Base-by-base conservation (phyloP, 805 yeast genomes). In the Lachancea sp. region DNA sequence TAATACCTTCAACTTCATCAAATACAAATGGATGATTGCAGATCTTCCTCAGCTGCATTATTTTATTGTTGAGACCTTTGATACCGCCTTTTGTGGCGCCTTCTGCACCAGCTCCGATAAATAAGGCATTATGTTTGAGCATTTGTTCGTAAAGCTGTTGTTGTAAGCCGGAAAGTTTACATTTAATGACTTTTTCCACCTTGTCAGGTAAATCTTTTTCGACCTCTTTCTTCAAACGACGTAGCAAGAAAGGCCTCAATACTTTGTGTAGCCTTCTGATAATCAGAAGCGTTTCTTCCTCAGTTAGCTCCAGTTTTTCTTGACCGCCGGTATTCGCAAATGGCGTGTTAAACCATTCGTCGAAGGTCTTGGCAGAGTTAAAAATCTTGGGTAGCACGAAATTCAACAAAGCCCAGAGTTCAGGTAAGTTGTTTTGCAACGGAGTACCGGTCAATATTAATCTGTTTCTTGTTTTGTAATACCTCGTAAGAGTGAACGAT, bases 271-370 rank as follows among this genome's bases (percentile, higher is more conserved):
- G 72, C 76, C 95, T 79, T 68, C 92, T 70, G 54, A 84, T 84
- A 41, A 84, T 78, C 69, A 84, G 74, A 44, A 84, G 68, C 24
- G 85, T 78, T 63, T 84, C 95, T 80, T 84, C 95, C 73, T 84
- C 95, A 0, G 87, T 79, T 47, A 84, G 69, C 46, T 80, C 92
- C 38, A 84, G 71, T 60, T 81, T 81, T 52, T 84, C 94, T 59
- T 82, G 90, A 12, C 79, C 70, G 43, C 94, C 94, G 13, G 92
- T 79, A 48, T 82, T 83, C 3, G 89, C 90, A 64, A 84, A 84
- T 5, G 94, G 94, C 0, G 94, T 84, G 55, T 84, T 84, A 58
- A 84, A 84, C 94, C 95, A 84, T 56, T 84, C 94, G 56, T 84
- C 92, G 56, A 84, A 84, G 6, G 90, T 80, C 55, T 84, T 82